Evolutionary conservation across 2,329 filamentous ascomycete species (phyloP).

Genomic region (Colletotrichum scovillei): DNA sequence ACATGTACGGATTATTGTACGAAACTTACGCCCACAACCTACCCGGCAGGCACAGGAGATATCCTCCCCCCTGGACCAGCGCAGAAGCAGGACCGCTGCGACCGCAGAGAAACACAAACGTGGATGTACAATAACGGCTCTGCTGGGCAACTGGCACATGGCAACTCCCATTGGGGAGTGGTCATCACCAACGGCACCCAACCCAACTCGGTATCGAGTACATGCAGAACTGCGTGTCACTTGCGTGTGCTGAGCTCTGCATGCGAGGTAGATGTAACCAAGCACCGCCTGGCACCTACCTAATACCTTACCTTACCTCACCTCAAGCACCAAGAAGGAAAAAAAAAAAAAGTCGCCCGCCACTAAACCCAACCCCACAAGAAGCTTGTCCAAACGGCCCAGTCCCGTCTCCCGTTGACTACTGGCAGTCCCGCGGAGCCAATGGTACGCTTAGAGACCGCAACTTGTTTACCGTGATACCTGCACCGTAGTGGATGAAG

Average conservation of each 20-base stretch:
- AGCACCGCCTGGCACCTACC: background rate
- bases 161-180: background rate
- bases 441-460: slow-evolving; percentile 11
- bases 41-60: too few species aligned
- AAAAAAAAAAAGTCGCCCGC: background rate
- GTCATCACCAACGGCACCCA: background rate
- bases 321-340: too few species aligned
- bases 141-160: background rate
- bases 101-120: background rate
- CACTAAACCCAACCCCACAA: slow-evolving; percentile 15
- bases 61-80: background rate
- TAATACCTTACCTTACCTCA: too few species aligned
- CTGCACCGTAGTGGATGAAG: slow-evolving; percentile 29
- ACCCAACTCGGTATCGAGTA: slow-evolving; percentile 15
- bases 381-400: slow-evolving; percentile 35
- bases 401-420: slow-evolving; percentile 28
- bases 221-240: slow-evolving; percentile 1
- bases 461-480: slow-evolving; percentile 21
- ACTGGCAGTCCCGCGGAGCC: slow-evolving; percentile 28
- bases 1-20: background rate
- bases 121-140: background rate
- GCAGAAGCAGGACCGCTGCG: background rate
- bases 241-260: background rate
- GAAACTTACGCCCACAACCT: background rate
- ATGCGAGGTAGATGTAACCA: slow-evolving; percentile 23